Conservation (phyloP, 495 filamentous ascomycete genomes). For the Penicillium paxilli region DNA sequence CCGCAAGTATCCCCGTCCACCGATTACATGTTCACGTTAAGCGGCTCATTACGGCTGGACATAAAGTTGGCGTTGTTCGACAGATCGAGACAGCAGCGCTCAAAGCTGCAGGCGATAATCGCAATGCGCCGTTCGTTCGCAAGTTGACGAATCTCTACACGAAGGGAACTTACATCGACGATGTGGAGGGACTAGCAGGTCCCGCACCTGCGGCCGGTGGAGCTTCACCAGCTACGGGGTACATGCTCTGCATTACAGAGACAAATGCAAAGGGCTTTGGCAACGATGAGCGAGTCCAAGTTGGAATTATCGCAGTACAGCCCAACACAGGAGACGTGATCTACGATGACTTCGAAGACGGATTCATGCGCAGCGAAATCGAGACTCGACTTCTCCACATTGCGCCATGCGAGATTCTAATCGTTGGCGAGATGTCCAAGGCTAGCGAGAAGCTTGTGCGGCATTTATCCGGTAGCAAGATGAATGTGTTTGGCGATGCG, state of each 20-base stretch:
- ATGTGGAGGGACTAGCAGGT: constrained; percentile 76
- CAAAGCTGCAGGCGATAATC: constrained; percentile 94
- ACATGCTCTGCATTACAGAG: constrained; percentile 91
- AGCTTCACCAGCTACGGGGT: constrained; percentile 75
- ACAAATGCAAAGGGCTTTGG: constrained; percentile 80
- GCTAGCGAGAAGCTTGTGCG: constrained; percentile 91
- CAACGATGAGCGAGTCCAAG: constrained; percentile 89
- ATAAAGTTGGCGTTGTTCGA: constrained; percentile 94
- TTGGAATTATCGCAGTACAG: constrained; percentile 93
- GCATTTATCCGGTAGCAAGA: constrained; percentile 84
- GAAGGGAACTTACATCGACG: constrained; percentile 97
- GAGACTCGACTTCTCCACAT: constrained; percentile 94
- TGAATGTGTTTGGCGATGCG: constrained; percentile 90
- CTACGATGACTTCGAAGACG: constrained; percentile 95
- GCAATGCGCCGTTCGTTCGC: constrained; percentile 86
- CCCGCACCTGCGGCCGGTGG: constrained; percentile 45
- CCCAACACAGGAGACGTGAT: constrained; percentile 95
- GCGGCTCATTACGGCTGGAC: constrained; percentile 83
- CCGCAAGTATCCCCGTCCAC: constrained; percentile 92
- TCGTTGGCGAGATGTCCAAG: constrained; percentile 89
- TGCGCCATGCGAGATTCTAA: constrained; percentile 93
- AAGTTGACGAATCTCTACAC: constrained; percentile 97
- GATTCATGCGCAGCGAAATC: constrained; percentile 96
- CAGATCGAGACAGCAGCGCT: constrained; percentile 98
- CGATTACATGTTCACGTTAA: constrained; percentile 94